Base-by-base conservation (phyloP, 768 basidiomycete species). In the Mycena vitilis region DNA sequence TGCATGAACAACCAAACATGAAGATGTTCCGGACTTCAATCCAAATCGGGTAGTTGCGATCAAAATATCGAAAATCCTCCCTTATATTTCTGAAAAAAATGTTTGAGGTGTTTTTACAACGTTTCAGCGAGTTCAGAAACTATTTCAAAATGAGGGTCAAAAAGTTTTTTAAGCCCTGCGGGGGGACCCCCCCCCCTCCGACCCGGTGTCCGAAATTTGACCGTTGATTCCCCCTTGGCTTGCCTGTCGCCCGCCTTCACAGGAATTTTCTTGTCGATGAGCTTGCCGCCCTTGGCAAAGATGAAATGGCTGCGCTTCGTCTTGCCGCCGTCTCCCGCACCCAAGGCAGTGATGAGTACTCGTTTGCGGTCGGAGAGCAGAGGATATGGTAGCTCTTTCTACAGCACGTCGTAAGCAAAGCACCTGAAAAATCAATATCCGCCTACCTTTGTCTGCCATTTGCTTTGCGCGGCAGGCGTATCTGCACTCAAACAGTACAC, bases 251-350 rank as follows among this genome's bases (percentile, higher is more conserved):
- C 90, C 2, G 96, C 94, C 75, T 95, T 93, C 56, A 97, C 95
- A 1, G 95, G 94, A 18, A 94, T 81, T 75, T 89, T 90, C 81
- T 89, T 94, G 18, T 96, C 91, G 5, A 97, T 80, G 49, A 99
- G 83, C 78, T 94, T 94, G 1, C 96, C 96, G 8, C 95, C 95
- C 78, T 94, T 93, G 72, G 89, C 93, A 73, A 98, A 97, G 73
- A 98, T 88, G 79, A 97, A 98, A 78, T 97, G 95, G 71, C 94
- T 95, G 16, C 96, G 89, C 81, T 94, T 94, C 60, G 94, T 95
- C 82, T 89, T 93, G 42, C 91, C 93, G 11, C 90, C 90, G 42
- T 87, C 88, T 0, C 86, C 90, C 16, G 94, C 94, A 18, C 96
- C 96, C 34, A 99, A 85, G 3, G 89, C 92, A 40, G 86, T 85